Percentiles rank a stretch among this genome's conserved stretches.
phyloP scores from a whole-genome alignment of 345 rosid species.

The Eutrema japonicum region DNA sequence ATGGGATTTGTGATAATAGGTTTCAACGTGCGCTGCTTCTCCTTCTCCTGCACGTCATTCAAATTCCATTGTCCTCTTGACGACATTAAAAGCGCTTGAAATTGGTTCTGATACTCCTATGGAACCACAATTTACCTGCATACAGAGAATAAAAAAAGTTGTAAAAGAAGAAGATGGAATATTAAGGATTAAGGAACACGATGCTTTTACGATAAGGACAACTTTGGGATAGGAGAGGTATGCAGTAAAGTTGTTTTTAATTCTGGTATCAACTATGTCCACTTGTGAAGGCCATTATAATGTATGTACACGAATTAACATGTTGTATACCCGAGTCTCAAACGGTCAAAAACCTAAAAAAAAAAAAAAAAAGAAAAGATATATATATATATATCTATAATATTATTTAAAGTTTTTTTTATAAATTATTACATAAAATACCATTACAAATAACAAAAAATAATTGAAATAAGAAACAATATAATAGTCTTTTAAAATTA shows the following conservation, averaged over 20 bases:
- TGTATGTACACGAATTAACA: too few relatives aligned
- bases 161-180: conserved; percentile 24
- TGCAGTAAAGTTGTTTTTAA: neutral
- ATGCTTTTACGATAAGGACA: conserved; percentile 11
- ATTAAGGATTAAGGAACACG: conserved; percentile 29
- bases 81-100: neutral
- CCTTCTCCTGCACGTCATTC: conserved; percentile 16
- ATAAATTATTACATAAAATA: too few relatives aligned
- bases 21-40: conserved; percentile 29
- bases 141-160: conserved; percentile 7
- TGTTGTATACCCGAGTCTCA: too few relatives aligned
- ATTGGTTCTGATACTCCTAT: neutral
- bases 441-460: too few relatives aligned
- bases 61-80: neutral
- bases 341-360: too few relatives aligned
- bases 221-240: neutral
- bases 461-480: too few relatives aligned
- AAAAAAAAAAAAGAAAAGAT: too few relatives aligned
- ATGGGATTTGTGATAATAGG: conserved; percentile 25
- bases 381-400: too few relatives aligned
- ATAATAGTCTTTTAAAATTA: too few relatives aligned
- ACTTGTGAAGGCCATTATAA: too few relatives aligned
- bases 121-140: conserved; percentile 14
- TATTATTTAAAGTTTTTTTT: too few relatives aligned
- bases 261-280: too few relatives aligned